phyloP scores from a whole-genome alignment of 164 flowering plant genomes.

The Magnolia sinica region DNA sequence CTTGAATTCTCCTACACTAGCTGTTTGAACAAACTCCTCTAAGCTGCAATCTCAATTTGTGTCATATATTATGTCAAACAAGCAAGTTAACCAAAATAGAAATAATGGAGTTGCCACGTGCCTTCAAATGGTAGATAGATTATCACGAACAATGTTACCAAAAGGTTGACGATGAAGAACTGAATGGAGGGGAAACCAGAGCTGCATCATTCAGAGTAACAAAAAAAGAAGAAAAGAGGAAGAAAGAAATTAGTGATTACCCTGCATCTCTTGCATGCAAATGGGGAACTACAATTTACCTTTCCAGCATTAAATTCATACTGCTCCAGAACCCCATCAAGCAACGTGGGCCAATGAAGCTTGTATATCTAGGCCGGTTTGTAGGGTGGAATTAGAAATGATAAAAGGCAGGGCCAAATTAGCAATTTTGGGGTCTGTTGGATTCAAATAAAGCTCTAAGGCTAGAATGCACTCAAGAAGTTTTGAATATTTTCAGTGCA shows the following conservation, averaged over 20 bases:
- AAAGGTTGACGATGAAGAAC: constrained; percentile 46
- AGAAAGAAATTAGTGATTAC: not conserved
- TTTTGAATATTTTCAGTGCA: no score
- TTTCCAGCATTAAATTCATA: constrained; percentile 70
- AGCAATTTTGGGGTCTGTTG: no score
- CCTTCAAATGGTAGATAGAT: constrained; percentile 54
- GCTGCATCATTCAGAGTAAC: constrained; percentile 35
- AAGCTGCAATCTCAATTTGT: constrained; percentile 49
- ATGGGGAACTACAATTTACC: constrained; percentile 32
- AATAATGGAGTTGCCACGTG: constrained; percentile 19
- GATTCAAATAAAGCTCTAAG: no score
- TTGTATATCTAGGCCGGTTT: no score
- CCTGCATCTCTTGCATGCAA: not conserved
- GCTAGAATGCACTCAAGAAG: no score
- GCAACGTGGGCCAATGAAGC: constrained; percentile 55
- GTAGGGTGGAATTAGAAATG: no score
- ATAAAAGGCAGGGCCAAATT: no score
- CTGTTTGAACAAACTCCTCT: constrained; percentile 74
- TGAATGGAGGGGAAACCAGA: constrained; percentile 89
- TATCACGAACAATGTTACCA: constrained; percentile 33
- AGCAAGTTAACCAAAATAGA: not conserved
- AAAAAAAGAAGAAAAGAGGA: no score
- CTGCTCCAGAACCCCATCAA: constrained; percentile 73
- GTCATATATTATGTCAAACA: not conserved
- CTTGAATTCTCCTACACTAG: constrained; percentile 85